Conservation (phyloP, 208 protist genomes). For the Trypanosoma boissoni region DNA sequence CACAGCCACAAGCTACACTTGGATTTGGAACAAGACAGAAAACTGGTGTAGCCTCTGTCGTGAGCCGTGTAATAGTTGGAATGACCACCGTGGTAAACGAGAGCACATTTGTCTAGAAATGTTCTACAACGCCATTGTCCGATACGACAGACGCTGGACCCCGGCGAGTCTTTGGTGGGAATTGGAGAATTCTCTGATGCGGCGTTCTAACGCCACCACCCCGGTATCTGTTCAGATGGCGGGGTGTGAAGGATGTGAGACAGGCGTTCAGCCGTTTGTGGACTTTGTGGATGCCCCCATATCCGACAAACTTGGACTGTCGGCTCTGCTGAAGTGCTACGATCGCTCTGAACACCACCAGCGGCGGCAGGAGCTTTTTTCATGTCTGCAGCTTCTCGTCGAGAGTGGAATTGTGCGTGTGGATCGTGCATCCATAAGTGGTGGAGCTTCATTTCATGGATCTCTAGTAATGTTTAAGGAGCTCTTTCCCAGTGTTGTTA, state of each 20-base stretch:
- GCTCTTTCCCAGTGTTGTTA: slow-evolving; percentile 41
- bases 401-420: slow-evolving; percentile 40
- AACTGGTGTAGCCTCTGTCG: slow-evolving; percentile 70
- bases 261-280: neutral
- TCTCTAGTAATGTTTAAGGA: slow-evolving; percentile 58
- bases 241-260: neutral
- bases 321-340: slow-evolving; percentile 20
- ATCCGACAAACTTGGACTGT: slow-evolving; percentile 11
- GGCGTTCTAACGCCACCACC: slow-evolving; percentile 19
- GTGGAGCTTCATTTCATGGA: slow-evolving; percentile 34
- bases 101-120: slow-evolving; percentile 80
- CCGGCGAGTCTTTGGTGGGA: slow-evolving; percentile 33
- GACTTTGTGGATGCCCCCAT: slow-evolving; percentile 23
- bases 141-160: slow-evolving; percentile 35
- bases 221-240: slow-evolving; percentile 2
- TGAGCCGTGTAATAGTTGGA: slow-evolving; percentile 72
- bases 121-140: slow-evolving; percentile 50
- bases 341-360: slow-evolving; percentile 15
- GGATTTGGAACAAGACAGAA: slow-evolving; percentile 30
- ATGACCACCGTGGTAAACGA: slow-evolving; percentile 70
- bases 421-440: slow-evolving; percentile 20
- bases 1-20: slow-evolving; percentile 5
- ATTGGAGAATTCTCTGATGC: slow-evolving; percentile 31
- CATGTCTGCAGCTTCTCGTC: slow-evolving; percentile 25
- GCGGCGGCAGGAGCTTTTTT: slow-evolving; percentile 28